Percentiles rank a stretch among this genome's conserved stretches.
Conservation (phyloP, 768 basidiomycete genomes). For the Amanita fuliginea region DNA sequence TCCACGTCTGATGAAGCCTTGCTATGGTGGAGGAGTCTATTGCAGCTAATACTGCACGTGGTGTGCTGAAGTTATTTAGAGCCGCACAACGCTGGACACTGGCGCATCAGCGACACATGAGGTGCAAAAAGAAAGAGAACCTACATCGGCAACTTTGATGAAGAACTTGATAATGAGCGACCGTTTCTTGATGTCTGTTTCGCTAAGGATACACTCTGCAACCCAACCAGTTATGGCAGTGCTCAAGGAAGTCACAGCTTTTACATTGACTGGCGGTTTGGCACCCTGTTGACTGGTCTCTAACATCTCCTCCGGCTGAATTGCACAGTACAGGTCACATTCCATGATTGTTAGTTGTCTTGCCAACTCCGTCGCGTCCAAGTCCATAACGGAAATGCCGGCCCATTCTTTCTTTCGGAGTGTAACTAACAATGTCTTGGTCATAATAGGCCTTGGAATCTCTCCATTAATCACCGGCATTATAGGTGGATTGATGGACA, state of each 20-base stretch:
- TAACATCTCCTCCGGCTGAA: constrained; percentile 81
- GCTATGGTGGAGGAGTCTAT: constrained; percentile 94
- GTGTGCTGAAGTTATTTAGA: constrained; percentile 85
- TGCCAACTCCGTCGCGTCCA: constrained; percentile 86
- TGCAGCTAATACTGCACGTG: constrained; percentile 87
- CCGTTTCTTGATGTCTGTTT: constrained; percentile 81
- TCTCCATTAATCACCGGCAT: constrained; percentile 38
- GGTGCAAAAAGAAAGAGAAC: constrained; percentile 18
- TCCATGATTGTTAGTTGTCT: constrained; percentile 95
- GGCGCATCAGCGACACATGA: constrained; percentile 4
- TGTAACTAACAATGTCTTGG: constrained; percentile 58
- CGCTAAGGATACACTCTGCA: constrained; percentile 86
- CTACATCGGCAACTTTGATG: constrained; percentile 85
- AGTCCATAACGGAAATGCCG: constrained; percentile 70
- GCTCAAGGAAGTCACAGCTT: constrained; percentile 77
- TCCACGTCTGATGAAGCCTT: constrained; percentile 88
- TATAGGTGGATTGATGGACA: constrained; percentile 56
- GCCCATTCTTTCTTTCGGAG: constrained; percentile 57
- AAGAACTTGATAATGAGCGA: constrained; percentile 78
- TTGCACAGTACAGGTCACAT: constrained; percentile 73
- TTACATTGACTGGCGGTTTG: constrained; percentile 58
- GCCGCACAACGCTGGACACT: constrained; percentile 65
- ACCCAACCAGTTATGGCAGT: constrained; percentile 95
- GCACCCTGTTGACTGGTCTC: constrained; percentile 69
- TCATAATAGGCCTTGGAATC: constrained; percentile 81